phyloP scores from a whole-genome alignment of 371 early-diverging fungal genomes.

The Paramicrosporidium saccamoebae region DNA sequence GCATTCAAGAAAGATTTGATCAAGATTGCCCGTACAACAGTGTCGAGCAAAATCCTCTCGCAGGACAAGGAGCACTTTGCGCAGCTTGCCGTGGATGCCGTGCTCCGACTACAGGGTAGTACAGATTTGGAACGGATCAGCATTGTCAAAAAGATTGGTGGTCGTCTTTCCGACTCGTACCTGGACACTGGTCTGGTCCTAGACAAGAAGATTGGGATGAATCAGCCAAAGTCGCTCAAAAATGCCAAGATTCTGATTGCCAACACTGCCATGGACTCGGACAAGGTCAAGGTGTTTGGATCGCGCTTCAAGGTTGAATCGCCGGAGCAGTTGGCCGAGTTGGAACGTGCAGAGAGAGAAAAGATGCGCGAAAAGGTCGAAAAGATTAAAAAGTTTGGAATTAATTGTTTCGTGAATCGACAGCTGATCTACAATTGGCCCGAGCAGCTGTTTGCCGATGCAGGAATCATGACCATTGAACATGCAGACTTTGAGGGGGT shows the following conservation, averaged over 20 bases:
- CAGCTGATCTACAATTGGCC: slow-evolving; percentile 99
- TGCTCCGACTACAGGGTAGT: slow-evolving; percentile 68
- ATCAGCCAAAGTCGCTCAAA: slow-evolving; percentile 78
- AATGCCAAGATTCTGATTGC: slow-evolving; percentile 90
- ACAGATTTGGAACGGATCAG: slow-evolving; percentile 94
- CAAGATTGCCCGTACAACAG: slow-evolving; percentile 91
- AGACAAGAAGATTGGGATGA: slow-evolving; percentile 90
- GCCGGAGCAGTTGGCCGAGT: slow-evolving; percentile 81
- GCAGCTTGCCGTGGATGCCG: slow-evolving; percentile 86
- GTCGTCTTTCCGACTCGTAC: slow-evolving; percentile 83
- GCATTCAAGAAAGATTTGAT: slow-evolving; percentile 53
- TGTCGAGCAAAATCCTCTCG: slow-evolving; percentile 88
- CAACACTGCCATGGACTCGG: slow-evolving; percentile 98
- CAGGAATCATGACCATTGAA: slow-evolving; percentile 88
- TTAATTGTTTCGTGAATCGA: slow-evolving; percentile 97
- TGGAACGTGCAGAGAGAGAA: slow-evolving; percentile 93
- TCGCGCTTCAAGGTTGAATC: slow-evolving; percentile 89
- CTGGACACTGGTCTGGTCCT: slow-evolving; percentile 93
- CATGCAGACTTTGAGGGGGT: slow-evolving; percentile 99
- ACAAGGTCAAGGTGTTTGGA: slow-evolving; percentile 98
- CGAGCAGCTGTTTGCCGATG: slow-evolving; percentile 85
- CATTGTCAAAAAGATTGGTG: slow-evolving; percentile 94
- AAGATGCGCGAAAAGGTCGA: slow-evolving; percentile 97
- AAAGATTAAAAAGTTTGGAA: slow-evolving; percentile 79
- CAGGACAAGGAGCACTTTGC: slow-evolving; percentile 90